Percentiles rank a stretch among this genome's conserved stretches.
phyloP scores from a whole-genome alignment of 352 stramenopile genomes.

The Saprolegnia diclina region DNA sequence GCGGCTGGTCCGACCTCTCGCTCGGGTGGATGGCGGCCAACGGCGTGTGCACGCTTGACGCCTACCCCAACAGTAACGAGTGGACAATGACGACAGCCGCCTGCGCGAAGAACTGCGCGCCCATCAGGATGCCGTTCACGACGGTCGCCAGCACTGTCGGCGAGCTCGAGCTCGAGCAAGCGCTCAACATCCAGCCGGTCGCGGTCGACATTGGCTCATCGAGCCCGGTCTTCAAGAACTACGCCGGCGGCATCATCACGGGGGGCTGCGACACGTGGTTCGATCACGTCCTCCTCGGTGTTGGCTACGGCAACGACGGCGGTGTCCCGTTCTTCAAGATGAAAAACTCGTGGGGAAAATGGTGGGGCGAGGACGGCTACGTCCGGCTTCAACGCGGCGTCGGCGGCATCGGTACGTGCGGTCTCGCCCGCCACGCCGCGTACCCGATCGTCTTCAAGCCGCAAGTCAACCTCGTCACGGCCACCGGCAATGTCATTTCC shows the following conservation, averaged over 20 bases:
- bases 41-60: constrained; percentile 71
- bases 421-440: neutral
- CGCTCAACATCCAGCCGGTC: constrained; percentile 14
- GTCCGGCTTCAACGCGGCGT: constrained; percentile 84
- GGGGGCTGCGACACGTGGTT: constrained; percentile 76
- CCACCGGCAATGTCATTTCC: neutral
- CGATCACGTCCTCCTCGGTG: constrained; percentile 95
- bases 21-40: constrained; percentile 45
- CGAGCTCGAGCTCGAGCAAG: constrained; percentile 3
- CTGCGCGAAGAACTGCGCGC: constrained; percentile 40
- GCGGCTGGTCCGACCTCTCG: constrained; percentile 4
- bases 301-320: constrained; percentile 87
- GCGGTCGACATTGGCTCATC: constrained; percentile 84
- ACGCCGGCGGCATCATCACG: constrained; percentile 88
- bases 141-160: neutral
- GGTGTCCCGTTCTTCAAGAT: constrained; percentile 87
- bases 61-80: constrained; percentile 76
- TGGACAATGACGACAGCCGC: constrained; percentile 29
- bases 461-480: neutral
- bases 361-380: constrained; percentile 91
- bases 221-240: constrained; percentile 95
- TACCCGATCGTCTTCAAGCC: neutral
- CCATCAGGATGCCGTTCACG: constrained; percentile 25
- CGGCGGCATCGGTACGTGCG: constrained; percentile 24
- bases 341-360: constrained; percentile 95